Evolutionary conservation across 768 basidiomycete genomes (phyloP), one percentile per base, ranked within the genome.

Genomic region (Leccinum disarticulatum): DNA sequence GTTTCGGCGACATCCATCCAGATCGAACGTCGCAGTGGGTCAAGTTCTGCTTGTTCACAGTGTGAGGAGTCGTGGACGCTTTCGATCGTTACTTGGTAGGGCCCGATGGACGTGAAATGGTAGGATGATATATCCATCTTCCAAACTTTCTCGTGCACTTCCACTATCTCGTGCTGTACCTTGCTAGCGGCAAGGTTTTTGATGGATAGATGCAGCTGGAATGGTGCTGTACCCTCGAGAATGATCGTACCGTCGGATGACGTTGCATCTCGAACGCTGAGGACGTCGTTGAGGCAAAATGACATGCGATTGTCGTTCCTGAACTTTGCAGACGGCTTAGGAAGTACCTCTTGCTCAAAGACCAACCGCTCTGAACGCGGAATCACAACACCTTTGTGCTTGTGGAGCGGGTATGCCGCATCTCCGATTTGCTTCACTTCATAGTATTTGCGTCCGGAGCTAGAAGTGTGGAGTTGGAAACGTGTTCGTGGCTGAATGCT

Each of bases 1-100:
- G 93, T 93, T 74, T 99, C 97, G 3, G 94, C 92, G n/a, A 98
- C 94, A 65, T 98, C 93, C 13, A 95, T 83, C 88, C 88, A 90
- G 41, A 91, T 81, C 17, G 84, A 84, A 55, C 83, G 80, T 33
- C 75, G 75, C 36, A 83, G 71, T 3, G 85, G 84, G 60, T 91
- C 85, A 14, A 88, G 77, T 36, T 82, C 77, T 14, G 85, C 83
- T 57, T 93, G 88, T 54, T 87, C 87, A 74, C 97, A 98, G 33
- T 81, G 85, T 5, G 89, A 91, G 15, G 88, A 82, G 74, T 99
- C 97, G 13, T 79, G 76, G 11, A 98, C 80, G 0, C 84, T 85
- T 49, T 91, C 87, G 60, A 99, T 87, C 33, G 80, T 82, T 48
- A 98, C 77, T 50, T 87, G 79, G 70, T 98, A 90, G 5, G 90